These are phyloP conservation scores for Chaetomium tenue DNA, from an alignment of 495 filamentous ascomycete species.

Conservation along the genomic window DNA sequence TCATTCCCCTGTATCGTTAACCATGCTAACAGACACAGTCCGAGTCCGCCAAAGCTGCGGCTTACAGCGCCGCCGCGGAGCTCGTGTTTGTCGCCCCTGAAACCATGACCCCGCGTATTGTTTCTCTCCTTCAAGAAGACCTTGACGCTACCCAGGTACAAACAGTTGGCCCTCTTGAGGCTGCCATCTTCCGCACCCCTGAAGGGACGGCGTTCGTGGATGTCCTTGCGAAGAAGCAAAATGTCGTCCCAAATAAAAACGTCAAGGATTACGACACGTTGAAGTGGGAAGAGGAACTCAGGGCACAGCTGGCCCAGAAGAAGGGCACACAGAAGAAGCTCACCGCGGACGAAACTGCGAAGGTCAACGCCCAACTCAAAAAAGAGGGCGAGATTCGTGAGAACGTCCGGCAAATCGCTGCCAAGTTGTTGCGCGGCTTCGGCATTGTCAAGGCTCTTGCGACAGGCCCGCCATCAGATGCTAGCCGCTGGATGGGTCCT, in stretches of 20 bases:
- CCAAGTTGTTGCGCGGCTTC: constrained; percentile 71
- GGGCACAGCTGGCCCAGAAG: constrained; percentile 83
- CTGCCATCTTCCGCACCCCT: constrained; percentile 83
- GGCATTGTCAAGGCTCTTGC: constrained; percentile 81
- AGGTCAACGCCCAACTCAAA: constrained; percentile 83
- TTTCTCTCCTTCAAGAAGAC: constrained; percentile 68
- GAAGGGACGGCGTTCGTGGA: constrained; percentile 87
- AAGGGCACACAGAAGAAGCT: constrained; percentile 90
- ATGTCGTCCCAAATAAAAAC: constrained; percentile 70
- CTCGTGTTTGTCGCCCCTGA: constrained; percentile 92
- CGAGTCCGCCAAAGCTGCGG: constrained; percentile 59
- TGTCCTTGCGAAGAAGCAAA: constrained; percentile 77
- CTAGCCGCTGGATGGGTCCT: constrained; percentile 79
- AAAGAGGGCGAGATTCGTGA: constrained; percentile 80
- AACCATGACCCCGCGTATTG: constrained; percentile 68
- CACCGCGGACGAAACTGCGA: constrained; percentile 79
- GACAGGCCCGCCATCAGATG: constrained; percentile 78
- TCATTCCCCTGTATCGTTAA: background rate
- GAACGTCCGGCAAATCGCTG: constrained; percentile 63
- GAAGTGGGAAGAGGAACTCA: constrained; percentile 95
- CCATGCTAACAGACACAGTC: constrained; percentile 38
- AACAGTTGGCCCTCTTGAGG: constrained; percentile 76
- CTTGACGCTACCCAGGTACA: constrained; percentile 64
- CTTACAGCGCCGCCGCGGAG: constrained; percentile 78
- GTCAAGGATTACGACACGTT: constrained; percentile 89